Conservation (phyloP, 2,329 filamentous ascomycete species). For the Beauveria sp. region DNA sequence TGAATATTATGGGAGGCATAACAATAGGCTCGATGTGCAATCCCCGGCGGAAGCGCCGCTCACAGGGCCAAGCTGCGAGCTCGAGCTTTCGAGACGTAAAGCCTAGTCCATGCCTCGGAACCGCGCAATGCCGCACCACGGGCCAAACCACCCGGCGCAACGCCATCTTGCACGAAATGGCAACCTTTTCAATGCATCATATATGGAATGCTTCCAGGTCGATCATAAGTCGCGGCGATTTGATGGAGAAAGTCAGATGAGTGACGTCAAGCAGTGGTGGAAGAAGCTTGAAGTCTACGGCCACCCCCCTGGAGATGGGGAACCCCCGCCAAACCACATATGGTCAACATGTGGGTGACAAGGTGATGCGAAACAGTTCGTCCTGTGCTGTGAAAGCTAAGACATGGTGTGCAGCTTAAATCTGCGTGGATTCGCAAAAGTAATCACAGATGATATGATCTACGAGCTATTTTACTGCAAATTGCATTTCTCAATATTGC, state of each 20-base stretch:
- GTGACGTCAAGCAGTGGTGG: neutral
- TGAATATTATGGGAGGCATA: slow-evolving; percentile 60
- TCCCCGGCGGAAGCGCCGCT: slow-evolving; percentile 7
- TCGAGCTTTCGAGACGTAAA: neutral
- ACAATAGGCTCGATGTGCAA: slow-evolving; percentile 34
- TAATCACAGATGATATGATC: no score
- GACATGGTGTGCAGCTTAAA: neutral
- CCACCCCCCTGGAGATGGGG: neutral
- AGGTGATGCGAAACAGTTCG: no score
- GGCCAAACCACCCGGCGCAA: neutral
- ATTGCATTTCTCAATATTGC: neutral
- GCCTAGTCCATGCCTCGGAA: neutral
- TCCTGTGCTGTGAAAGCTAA: neutral
- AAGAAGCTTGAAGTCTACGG: neutral
- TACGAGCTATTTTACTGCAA: no score
- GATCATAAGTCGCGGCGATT: neutral
- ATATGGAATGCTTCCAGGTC: neutral
- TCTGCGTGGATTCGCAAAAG: neutral
- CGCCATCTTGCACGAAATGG: neutral
- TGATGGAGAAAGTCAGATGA: neutral
- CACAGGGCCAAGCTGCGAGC: neutral
- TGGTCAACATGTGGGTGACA: no score
- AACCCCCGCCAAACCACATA: neutral
- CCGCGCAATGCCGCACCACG: neutral
- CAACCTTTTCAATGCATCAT: neutral